Evolutionary conservation across 2,329 filamentous ascomycete species (phyloP).

Genomic region (Talaromyces piceae): DNA sequence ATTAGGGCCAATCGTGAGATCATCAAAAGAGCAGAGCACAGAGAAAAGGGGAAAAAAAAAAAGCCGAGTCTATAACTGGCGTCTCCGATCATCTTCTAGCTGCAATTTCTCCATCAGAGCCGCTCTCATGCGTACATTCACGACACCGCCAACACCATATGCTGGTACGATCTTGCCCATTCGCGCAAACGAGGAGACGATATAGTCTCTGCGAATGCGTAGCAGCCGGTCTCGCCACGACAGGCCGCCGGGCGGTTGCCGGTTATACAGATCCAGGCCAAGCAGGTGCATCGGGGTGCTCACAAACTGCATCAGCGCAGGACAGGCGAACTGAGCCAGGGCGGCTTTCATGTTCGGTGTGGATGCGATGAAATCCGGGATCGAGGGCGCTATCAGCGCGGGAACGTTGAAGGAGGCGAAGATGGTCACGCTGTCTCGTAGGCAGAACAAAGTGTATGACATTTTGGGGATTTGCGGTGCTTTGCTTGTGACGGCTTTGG

Average conservation of each 20-base stretch:
- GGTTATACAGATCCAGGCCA: conserved; percentile 80
- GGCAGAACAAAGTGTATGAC: conserved; percentile 70
- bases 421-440: conserved; percentile 80
- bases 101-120: conserved; percentile 59
- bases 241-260: conserved; percentile 40
- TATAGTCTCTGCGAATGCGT: conserved; percentile 68
- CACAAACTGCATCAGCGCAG: conserved; percentile 68
- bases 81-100: conserved; percentile 7
- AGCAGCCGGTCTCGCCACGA: conserved; percentile 54
- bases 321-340: conserved; percentile 71
- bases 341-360: conserved; percentile 45
- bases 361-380: conserved; percentile 49
- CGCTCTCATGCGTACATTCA: conserved; percentile 66
- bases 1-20: neutral
- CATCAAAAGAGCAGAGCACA: neutral
- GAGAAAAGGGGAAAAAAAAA: neutral
- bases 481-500: conserved; percentile 15
- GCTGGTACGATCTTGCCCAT: conserved; percentile 82
- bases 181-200: conserved; percentile 63
- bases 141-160: conserved; percentile 80
- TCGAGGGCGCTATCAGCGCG: conserved; percentile 62
- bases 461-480: conserved; percentile 53
- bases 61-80: neutral
- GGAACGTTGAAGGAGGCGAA: conserved; percentile 91
- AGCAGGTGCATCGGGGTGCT: conserved; percentile 80